A percentile compares a stretch with the other conserved stretches of the same genome.
Evolutionary conservation across 129 eudicot species (phyloP).

Genomic region (Smallanthus sonchifolius): DNA sequence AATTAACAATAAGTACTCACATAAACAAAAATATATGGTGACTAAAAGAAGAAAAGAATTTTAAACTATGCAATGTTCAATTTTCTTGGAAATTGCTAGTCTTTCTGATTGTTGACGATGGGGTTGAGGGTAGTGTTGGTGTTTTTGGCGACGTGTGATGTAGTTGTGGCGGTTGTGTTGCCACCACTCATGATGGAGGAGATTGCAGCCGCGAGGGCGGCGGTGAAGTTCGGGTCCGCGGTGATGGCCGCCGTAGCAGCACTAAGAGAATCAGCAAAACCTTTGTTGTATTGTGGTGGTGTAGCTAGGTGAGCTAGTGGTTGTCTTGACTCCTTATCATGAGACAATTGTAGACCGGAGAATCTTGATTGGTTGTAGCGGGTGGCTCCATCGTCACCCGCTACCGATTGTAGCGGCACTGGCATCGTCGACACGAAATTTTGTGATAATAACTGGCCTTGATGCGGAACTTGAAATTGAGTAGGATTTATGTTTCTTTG

Average conservation of each 20-base stretch:
- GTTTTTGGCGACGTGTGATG: conserved; percentile 6
- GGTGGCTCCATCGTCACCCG: conserved; percentile 38
- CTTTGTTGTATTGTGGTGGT: conserved; percentile 31
- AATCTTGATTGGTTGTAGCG: conserved; percentile 59
- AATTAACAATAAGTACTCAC: conserved; percentile 16
- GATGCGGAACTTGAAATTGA: conserved; percentile 41
- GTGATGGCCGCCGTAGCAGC: conserved; percentile 87
- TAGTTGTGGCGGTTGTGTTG: conserved; percentile 18
- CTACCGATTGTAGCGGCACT: conserved; percentile 25
- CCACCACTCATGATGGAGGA: conserved; percentile 63
- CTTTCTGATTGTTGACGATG: conserved; percentile 18
- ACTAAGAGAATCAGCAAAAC: conserved; percentile 53
- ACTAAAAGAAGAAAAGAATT: conserved; percentile 37
- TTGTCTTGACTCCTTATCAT: conserved; percentile 18
- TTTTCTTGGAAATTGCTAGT: conserved; percentile 23
- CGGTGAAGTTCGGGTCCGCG: conserved; percentile 84
- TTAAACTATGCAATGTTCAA: conserved; percentile 22
- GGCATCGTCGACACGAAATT: background rate
- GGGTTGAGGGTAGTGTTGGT: conserved; percentile 19
- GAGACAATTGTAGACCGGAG: conserved; percentile 65
- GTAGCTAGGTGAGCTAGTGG: conserved; percentile 22
- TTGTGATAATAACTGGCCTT: conserved; percentile 8
- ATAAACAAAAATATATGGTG: conserved; percentile 3
- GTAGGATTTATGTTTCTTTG: conserved; percentile 36
- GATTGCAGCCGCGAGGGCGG: conserved; percentile 85